Conservation (phyloP, 2,329 filamentous ascomycete species). For the Ascomycota sp. region DNA sequence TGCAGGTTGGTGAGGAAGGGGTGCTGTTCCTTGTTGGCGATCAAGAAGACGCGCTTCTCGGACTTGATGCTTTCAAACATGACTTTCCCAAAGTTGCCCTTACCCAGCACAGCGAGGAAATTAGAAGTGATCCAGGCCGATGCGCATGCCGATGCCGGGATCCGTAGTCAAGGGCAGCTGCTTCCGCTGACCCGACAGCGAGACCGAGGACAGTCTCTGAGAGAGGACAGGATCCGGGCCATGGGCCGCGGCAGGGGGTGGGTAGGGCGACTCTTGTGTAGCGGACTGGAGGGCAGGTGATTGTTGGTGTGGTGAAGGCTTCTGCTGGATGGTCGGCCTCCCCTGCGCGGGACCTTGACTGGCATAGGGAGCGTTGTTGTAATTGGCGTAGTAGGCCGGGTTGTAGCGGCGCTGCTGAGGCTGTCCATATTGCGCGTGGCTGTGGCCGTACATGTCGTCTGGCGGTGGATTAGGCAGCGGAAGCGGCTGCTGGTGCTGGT, state of each 20-base stretch:
- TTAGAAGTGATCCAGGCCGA: slow-evolving; percentile 98
- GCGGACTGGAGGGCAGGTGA: slow-evolving; percentile 8
- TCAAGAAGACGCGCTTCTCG: slow-evolving; percentile 90
- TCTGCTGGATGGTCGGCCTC: slow-evolving; percentile 12
- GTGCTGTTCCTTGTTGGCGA: slow-evolving; percentile 92
- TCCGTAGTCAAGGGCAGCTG: slow-evolving; percentile 50
- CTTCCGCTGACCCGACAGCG: slow-evolving; percentile 24
- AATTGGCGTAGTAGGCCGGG: slow-evolving; percentile 53
- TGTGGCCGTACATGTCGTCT: slow-evolving; percentile 15
- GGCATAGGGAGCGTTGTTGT: slow-evolving; percentile 26
- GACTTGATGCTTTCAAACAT: slow-evolving; percentile 97
- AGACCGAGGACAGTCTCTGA: slow-evolving; percentile 11
- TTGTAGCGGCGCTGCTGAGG: slow-evolving; percentile 46
- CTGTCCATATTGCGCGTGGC: slow-evolving; percentile 11
- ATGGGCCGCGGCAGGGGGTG: slow-evolving; percentile 10
- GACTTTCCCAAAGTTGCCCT: slow-evolving; percentile 98
- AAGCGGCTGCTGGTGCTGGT: slow-evolving; percentile 11
- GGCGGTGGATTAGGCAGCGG: slow-evolving; percentile 2
- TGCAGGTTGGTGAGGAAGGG: slow-evolving; percentile 90
- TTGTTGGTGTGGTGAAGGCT: slow-evolving; percentile 12
- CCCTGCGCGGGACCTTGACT: slow-evolving; percentile 11
- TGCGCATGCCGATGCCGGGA: slow-evolving; percentile 58
- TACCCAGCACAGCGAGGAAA: slow-evolving; percentile 91
- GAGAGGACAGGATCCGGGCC: slow-evolving; percentile 19
- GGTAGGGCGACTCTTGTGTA: slow-evolving; percentile 18